These are phyloP conservation scores for Myotisia sp. DNA, from an alignment of 2,329 filamentous ascomycete genomes.

Conservation along the genomic window DNA sequence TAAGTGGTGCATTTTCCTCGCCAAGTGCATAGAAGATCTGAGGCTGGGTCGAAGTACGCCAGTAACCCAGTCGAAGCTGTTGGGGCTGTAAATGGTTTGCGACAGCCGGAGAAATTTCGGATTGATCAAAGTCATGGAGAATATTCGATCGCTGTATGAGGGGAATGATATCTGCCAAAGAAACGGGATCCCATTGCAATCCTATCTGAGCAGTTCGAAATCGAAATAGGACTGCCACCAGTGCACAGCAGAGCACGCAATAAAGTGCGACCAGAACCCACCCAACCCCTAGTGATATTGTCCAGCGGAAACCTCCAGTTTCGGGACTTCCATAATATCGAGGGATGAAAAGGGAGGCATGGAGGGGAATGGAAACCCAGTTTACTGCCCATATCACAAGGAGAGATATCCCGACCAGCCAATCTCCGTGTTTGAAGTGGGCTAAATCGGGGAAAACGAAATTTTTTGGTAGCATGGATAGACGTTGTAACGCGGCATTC, in stretches of 20 bases:
- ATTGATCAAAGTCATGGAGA: constrained; percentile 54
- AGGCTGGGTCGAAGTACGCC: constrained; percentile 53
- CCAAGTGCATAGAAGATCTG: constrained; percentile 70
- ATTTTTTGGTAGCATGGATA: constrained; percentile 45
- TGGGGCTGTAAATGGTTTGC: constrained; percentile 40
- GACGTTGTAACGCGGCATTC: constrained; percentile 47
- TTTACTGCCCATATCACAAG: constrained; percentile 62
- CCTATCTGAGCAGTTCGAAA: constrained; percentile 56
- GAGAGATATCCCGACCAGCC: constrained; percentile 51
- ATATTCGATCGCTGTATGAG: constrained; percentile 70
- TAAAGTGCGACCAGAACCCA: constrained; percentile 70
- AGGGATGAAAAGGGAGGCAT: constrained; percentile 60
- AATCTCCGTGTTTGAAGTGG: constrained; percentile 55
- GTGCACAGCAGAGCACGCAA: constrained; percentile 46
- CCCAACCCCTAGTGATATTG: constrained; percentile 59
- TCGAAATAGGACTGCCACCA: constrained; percentile 46
- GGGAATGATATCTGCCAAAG: constrained; percentile 64
- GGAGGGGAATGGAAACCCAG: constrained; percentile 61
- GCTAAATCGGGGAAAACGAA: constrained; percentile 54
- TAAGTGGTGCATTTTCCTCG: constrained; percentile 40
- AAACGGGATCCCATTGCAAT: constrained; percentile 71
- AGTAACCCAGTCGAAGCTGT: constrained; percentile 69
- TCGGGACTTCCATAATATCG: constrained; percentile 46
- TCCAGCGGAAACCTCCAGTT: constrained; percentile 58
- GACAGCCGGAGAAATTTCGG: constrained; percentile 43